Percentiles rank a stretch among this genome's conserved stretches.
Evolutionary conservation across 306 rosid species (phyloP).

Genomic region (Abrus precatorius): DNA sequence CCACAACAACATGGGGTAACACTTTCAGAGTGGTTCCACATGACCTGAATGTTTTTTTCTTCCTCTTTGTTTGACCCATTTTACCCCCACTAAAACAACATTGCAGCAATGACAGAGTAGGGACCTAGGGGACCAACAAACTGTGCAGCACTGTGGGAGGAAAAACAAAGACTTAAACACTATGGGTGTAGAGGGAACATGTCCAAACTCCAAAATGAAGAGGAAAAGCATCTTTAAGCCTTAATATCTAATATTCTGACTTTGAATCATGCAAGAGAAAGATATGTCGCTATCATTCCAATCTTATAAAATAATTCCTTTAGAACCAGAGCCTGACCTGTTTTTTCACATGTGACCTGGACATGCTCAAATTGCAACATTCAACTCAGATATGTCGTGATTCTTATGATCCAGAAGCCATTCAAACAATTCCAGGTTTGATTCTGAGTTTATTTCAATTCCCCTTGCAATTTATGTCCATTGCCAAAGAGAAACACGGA

Average conservation of each 20-base stretch:
- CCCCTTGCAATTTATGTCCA: not conserved
- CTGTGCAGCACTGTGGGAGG: not conserved
- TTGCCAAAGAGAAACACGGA: too few species aligned
- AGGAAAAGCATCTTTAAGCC: too few species aligned
- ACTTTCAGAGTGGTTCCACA: conserved; percentile 1
- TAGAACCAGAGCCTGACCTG: not conserved
- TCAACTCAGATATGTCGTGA: not conserved
- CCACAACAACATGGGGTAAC: not conserved
- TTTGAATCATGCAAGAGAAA: conserved; percentile 9
- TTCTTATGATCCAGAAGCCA: not conserved
- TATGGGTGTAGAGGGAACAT: not conserved
- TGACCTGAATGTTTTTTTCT: not conserved
- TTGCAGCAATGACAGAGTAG: not conserved
- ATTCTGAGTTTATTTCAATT: not conserved
- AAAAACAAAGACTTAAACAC: conserved; percentile 21
- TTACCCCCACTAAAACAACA: not conserved
- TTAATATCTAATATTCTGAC: too few species aligned
- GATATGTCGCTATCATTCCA: not conserved
- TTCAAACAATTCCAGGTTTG: conserved; percentile 8
- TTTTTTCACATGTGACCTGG: not conserved
- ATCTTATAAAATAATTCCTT: not conserved
- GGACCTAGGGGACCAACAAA: conserved; percentile 15
- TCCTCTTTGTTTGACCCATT: conserved; percentile 16
- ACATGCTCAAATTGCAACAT: not conserved
- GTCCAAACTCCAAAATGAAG: not conserved